Conservation (phyloP, 257 asterid genomes). For the Voacanga thouarsii region DNA sequence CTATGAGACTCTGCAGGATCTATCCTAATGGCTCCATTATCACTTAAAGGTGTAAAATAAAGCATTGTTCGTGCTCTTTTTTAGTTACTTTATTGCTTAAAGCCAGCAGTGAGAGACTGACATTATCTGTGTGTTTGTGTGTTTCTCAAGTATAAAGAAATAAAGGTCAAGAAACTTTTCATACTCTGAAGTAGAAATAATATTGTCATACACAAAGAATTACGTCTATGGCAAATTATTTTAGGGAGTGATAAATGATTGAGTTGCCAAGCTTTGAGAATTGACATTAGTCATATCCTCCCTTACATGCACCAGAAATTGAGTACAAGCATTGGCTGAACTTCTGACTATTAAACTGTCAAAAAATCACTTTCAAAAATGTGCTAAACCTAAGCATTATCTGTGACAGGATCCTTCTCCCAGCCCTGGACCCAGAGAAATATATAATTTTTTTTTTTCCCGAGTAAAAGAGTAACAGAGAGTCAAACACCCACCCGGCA, state of each 20-base stretch:
- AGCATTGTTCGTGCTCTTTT: background rate
- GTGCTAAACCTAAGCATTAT: background rate
- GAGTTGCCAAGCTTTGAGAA: slow-evolving; percentile 1
- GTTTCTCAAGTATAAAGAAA: background rate
- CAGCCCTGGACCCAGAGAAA: background rate
- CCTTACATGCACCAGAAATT: background rate
- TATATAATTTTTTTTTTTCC: background rate
- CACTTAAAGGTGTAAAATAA: background rate
- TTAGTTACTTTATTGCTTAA: background rate
- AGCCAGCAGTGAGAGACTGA: background rate
- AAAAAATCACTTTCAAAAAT: background rate
- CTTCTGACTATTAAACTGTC: background rate
- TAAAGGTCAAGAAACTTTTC: no score
- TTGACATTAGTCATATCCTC: background rate
- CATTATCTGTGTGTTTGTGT: background rate
- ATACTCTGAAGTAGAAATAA: background rate
- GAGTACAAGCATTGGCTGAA: background rate
- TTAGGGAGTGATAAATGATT: background rate
- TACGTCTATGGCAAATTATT: background rate
- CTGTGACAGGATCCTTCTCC: background rate
- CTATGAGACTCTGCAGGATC: background rate
- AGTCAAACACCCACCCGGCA: no score
- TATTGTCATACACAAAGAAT: background rate
- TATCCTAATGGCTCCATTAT: background rate
- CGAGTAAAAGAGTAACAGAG: background rate